These are phyloP conservation scores for Zostera marina DNA, from an alignment of 116 monocot genomes.

Conservation along the genomic window DNA sequence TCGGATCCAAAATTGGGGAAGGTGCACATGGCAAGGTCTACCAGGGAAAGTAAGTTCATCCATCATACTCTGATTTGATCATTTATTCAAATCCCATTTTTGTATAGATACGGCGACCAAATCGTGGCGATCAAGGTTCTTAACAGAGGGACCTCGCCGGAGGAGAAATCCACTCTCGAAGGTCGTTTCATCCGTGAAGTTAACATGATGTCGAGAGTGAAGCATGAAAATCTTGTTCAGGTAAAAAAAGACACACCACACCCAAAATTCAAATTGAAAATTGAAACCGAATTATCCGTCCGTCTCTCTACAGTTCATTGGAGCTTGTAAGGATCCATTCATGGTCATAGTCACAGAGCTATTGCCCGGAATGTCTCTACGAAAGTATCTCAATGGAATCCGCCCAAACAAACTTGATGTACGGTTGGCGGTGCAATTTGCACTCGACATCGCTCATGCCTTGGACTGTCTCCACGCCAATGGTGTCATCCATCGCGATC, in stretches of 20 bases:
- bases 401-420: constrained; percentile 52
- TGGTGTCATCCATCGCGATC: constrained; percentile 92
- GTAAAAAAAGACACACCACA: constrained; percentile 13
- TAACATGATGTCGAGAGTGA: constrained; percentile 91
- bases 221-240: constrained; percentile 93
- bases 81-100: neutral
- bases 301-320: constrained; percentile 62
- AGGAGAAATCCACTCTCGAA: constrained; percentile 54
- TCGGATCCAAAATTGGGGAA: constrained; percentile 81
- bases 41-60: constrained; percentile 64
- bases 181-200: constrained; percentile 83
- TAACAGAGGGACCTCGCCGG: constrained; percentile 45
- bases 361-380: constrained; percentile 75
- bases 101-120: constrained; percentile 43
- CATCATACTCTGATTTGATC: neutral
- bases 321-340: constrained; percentile 87
- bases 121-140: constrained; percentile 88
- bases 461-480: constrained; percentile 97
- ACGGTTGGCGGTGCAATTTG: constrained; percentile 39
- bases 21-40: constrained; percentile 94
- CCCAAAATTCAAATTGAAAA: neutral
- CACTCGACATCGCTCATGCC: constrained; percentile 82
- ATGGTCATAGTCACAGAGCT: constrained; percentile 95
- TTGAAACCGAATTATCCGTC: neutral
- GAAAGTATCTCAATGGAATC: constrained; percentile 56